These are phyloP conservation scores for Gastrolobium villosum DNA, from an alignment of 306 rosid species.

Conservation along the genomic window DNA sequence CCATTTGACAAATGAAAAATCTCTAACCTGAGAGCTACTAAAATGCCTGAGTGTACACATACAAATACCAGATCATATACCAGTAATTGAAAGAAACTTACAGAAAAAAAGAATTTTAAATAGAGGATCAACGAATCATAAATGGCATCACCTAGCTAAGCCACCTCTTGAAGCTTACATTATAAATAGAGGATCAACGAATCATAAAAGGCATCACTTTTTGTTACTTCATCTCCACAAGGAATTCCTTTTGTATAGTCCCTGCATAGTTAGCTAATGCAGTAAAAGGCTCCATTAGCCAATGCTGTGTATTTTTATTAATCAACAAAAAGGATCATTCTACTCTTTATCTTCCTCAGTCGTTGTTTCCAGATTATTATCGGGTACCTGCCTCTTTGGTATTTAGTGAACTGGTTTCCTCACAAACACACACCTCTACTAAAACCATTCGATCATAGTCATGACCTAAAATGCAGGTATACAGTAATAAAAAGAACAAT, in stretches of 20 bases:
- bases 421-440: background rate
- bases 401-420: background rate
- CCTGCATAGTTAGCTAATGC: background rate
- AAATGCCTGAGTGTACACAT: conserved; percentile 49
- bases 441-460: conserved; percentile 1
- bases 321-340: background rate
- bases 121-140: too few relatives aligned
- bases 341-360: conserved; percentile 10
- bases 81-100: conserved; percentile 12
- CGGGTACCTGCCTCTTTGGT: background rate
- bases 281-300: background rate
- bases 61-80: conserved; percentile 36
- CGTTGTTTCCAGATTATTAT: background rate
- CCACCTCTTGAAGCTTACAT: background rate
- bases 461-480: conserved; percentile 4
- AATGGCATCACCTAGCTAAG: background rate
- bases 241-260: background rate
- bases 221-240: background rate
- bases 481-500: background rate
- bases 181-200: background rate
- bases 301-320: background rate
- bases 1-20: conserved; percentile 21
- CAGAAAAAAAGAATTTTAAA: conserved; percentile 5
- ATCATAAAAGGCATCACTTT: background rate
- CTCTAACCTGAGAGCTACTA: conserved; percentile 56